Percentiles rank a stretch among this genome's conserved stretches.
Evolutionary conservation across 768 basidiomycete species (phyloP).

Genomic region (Mycena vitilis): DNA sequence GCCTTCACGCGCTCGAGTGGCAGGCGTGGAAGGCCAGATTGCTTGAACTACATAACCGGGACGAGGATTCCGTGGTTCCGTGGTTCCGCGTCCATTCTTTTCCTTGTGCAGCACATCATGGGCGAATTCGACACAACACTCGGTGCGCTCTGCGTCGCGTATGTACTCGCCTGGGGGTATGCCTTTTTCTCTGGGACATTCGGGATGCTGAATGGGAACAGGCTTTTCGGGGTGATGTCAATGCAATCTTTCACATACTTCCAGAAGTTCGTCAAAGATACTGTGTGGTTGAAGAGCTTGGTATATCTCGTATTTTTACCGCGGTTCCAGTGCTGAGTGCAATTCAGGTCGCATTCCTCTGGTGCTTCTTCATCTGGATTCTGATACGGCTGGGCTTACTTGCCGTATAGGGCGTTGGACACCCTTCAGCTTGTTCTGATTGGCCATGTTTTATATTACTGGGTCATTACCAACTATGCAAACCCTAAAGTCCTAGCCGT

Average conservation of each 20-base stretch:
- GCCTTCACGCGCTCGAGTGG: too few species aligned
- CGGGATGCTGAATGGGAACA: constrained; percentile 22
- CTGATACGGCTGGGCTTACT: neutral
- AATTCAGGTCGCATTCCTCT: constrained; percentile 42
- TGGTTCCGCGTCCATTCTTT: too few species aligned
- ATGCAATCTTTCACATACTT: constrained; percentile 55
- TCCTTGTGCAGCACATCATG: neutral
- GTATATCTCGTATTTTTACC: constrained; percentile 33
- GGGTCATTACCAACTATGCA: constrained; percentile 48
- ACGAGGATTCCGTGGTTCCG: too few species aligned
- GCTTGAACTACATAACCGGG: too few species aligned
- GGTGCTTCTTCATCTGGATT: constrained; percentile 32
- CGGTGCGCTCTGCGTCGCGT: constrained; percentile 10
- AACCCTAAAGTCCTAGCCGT: constrained; percentile 41
- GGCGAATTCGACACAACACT: constrained; percentile 11
- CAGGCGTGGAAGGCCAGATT: too few species aligned
- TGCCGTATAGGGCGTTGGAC: constrained; percentile 47
- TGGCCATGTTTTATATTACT: constrained; percentile 50
- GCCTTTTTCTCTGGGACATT: neutral
- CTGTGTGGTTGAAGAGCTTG: constrained; percentile 42
- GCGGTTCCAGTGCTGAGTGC: neutral
- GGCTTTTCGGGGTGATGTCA: constrained; percentile 57
- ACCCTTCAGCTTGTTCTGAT: constrained; percentile 48
- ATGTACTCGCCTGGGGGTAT: constrained; percentile 19
- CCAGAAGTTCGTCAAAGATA: constrained; percentile 46